Conservation (phyloP, 805 yeast species). For the Myxozyma nipponensis region DNA sequence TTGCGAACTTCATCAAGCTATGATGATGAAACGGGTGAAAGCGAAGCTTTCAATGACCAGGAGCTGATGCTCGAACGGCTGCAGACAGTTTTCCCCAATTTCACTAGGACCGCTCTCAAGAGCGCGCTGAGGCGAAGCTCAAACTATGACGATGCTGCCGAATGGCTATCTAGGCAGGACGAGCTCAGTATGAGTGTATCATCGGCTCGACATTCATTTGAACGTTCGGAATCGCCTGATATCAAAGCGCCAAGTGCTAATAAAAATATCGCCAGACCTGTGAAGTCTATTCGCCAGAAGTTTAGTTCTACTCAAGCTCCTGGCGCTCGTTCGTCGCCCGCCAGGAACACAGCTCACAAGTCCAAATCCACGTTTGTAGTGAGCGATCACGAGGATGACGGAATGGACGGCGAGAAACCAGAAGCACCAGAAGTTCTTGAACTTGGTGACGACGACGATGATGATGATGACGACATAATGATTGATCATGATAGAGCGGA, state of each 20-base stretch:
- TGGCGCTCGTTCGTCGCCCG: too few relatives aligned
- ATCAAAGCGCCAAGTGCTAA: conserved; percentile 28
- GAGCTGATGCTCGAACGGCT: conserved; percentile 10
- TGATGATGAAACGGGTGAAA: conserved; percentile 10
- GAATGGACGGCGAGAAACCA: not conserved
- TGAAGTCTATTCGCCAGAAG: conserved; percentile 39
- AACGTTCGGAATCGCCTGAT: conserved; percentile 2
- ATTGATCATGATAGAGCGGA: conserved; percentile 37
- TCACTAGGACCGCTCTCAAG: conserved; percentile 11
- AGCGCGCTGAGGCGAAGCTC: conserved; percentile 25
- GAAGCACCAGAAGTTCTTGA: not conserved
- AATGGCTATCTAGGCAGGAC: conserved; percentile 36
- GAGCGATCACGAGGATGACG: not conserved
- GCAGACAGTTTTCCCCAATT: conserved; percentile 21
- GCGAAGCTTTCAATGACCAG: conserved; percentile 5
- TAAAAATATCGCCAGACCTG: conserved; percentile 33
- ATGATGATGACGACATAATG: conserved; percentile 6
- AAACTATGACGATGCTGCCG: conserved; percentile 38
- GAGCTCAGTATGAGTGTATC: conserved; percentile 29
- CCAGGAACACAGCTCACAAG: too few relatives aligned
- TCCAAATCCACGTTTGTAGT: not conserved
- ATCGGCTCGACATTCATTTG: not conserved
- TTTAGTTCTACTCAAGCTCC: conserved; percentile 26
- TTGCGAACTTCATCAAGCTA: conserved; percentile 17
- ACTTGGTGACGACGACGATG: conserved; percentile 14